phyloP scores from a whole-genome alignment of 2,329 filamentous ascomycete species.

The Fusarium sublunatum region DNA sequence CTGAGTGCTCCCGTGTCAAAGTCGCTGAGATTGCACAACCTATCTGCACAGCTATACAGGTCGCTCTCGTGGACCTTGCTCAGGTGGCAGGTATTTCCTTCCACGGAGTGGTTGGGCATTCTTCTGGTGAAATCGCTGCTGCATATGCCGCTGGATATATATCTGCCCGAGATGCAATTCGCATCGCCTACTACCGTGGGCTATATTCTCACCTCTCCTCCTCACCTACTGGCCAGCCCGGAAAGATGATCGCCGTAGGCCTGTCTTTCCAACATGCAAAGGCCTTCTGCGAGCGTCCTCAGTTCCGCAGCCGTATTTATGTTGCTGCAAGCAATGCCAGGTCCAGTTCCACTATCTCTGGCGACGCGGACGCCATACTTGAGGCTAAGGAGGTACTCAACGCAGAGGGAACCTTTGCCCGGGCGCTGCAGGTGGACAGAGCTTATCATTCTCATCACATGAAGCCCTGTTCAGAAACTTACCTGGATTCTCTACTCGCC shows the following conservation, averaged over 20 bases:
- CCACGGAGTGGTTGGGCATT: slow-evolving; percentile 50
- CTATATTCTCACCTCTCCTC: background rate
- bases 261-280: background rate
- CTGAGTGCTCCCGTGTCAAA: slow-evolving; percentile 26
- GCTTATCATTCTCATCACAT: slow-evolving; percentile 1
- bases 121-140: slow-evolving; percentile 53
- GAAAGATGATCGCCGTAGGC: background rate
- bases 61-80: slow-evolving; percentile 53
- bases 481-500: background rate
- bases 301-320: background rate
- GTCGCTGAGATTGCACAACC: slow-evolving; percentile 50
- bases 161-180: slow-evolving; percentile 42
- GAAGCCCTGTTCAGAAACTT: background rate
- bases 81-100: slow-evolving; percentile 44
- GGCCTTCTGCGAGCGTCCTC: background rate
- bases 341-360: background rate
- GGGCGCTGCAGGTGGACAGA: background rate
- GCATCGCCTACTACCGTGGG: slow-evolving; percentile 50
- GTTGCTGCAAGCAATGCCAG: background rate
- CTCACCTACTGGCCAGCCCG: background rate
- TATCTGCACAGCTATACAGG: slow-evolving; percentile 55
- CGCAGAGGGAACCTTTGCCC: background rate
- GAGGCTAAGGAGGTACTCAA: background rate
- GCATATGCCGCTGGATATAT: slow-evolving; percentile 44
- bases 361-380: background rate